phyloP scores from a whole-genome alignment of 2,329 filamentous ascomycete species.

The Fusarium sarcochroum region DNA sequence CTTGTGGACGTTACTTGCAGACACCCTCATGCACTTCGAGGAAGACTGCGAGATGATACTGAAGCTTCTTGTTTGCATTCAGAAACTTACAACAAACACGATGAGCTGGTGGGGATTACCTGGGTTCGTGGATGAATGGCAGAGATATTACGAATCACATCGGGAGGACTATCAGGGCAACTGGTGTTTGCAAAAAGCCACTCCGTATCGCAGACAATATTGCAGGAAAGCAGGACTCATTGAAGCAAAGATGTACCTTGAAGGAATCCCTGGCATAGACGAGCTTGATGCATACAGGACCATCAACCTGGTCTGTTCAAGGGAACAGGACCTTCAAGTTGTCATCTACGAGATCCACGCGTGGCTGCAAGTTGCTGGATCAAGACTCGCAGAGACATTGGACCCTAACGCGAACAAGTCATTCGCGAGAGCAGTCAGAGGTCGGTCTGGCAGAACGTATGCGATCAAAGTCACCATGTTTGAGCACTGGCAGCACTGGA shows the following conservation, averaged over 20 bases:
- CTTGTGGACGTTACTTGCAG: neutral
- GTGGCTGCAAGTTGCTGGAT: constrained; percentile 9
- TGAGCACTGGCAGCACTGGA: constrained; percentile 33
- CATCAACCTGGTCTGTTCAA: constrained; percentile 3
- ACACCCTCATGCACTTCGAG: neutral
- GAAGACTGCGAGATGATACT: constrained; percentile 14
- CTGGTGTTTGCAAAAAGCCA: too few relatives aligned
- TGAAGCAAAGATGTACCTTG: constrained; percentile 18
- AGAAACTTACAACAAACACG: neutral
- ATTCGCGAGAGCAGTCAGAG: neutral
- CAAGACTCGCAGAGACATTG: neutral
- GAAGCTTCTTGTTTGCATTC: neutral
- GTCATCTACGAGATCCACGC: neutral
- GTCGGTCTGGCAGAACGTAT: neutral
- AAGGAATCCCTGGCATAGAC: neutral
- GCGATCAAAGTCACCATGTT: neutral
- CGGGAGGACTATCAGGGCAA: too few relatives aligned
- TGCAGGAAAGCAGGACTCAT: neutral
- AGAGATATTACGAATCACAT: too few relatives aligned
- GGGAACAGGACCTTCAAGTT: rapidly evolving
- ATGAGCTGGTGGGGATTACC: constrained; percentile 5
- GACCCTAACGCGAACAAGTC: neutral
- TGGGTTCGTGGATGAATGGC: neutral
- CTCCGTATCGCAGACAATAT: neutral
- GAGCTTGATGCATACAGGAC: neutral